These are phyloP conservation scores for Penicillium sp. DNA, from an alignment of 2,329 filamentous ascomycete genomes.

Conservation along the genomic window DNA sequence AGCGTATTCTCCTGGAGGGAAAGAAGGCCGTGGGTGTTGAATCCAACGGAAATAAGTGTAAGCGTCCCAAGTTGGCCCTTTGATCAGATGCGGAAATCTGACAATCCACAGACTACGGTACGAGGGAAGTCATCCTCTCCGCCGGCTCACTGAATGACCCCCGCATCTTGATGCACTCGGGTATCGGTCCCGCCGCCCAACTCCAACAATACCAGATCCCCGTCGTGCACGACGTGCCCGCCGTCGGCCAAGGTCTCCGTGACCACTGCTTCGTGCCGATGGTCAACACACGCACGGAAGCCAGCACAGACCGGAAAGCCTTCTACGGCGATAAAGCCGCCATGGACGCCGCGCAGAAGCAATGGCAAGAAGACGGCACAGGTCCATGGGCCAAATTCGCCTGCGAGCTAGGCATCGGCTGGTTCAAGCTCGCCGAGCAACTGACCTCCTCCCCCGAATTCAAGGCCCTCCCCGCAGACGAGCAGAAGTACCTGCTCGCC, in stretches of 20 bases:
- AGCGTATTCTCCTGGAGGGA: slow-evolving; percentile 50
- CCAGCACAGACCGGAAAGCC: slow-evolving; percentile 5
- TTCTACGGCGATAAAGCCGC: slow-evolving; percentile 13
- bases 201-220: slow-evolving; percentile 14
- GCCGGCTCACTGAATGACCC: slow-evolving; percentile 21
- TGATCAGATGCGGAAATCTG: not conserved
- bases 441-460: slow-evolving; percentile 53
- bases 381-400: slow-evolving; percentile 40
- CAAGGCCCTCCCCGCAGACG: slow-evolving; percentile 47
- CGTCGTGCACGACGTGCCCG: slow-evolving; percentile 18
- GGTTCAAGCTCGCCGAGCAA: slow-evolving; percentile 44
- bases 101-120: slow-evolving; percentile 9
- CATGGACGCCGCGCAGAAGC: slow-evolving; percentile 24
- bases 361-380: slow-evolving; percentile 51
- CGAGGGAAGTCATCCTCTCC: slow-evolving; percentile 19
- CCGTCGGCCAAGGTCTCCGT: slow-evolving; percentile 21
- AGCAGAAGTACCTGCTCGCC: slow-evolving; percentile 49
- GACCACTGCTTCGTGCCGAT: slow-evolving; percentile 23
- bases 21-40: slow-evolving; percentile 51
- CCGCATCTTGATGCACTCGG: slow-evolving; percentile 15
- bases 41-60: slow-evolving; percentile 44
- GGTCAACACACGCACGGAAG: slow-evolving; percentile 7
- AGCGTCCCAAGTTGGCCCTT: slow-evolving; percentile 10
- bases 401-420: slow-evolving; percentile 39
- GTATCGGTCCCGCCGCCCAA: slow-evolving; percentile 11